Conservation (phyloP, 441 rosid genomes). For the Pelargonium fulgidum region DNA sequence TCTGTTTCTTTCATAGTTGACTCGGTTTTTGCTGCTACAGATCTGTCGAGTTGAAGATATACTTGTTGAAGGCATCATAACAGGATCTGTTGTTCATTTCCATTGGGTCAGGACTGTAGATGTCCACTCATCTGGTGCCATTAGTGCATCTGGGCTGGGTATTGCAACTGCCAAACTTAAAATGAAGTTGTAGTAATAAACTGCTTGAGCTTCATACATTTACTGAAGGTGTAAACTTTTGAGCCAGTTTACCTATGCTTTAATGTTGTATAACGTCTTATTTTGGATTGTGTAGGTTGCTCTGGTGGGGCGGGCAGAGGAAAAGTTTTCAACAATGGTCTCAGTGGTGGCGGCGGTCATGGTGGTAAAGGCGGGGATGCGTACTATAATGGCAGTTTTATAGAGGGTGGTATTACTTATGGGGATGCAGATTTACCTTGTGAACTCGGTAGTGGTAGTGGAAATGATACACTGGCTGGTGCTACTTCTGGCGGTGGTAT, state of each 20-base stretch:
- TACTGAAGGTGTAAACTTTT: not conserved
- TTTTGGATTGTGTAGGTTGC: constrained; percentile 54
- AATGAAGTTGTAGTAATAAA: constrained; percentile 8
- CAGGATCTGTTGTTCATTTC: constrained; percentile 82
- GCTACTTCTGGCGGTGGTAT: constrained; percentile 89
- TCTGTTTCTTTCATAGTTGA: constrained; percentile 19
- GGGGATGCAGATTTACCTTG: constrained; percentile 85
- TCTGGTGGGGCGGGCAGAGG: constrained; percentile 82
- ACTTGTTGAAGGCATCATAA: constrained; percentile 54
- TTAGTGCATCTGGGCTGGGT: constrained; percentile 77
- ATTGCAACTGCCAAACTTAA: constrained; percentile 15
- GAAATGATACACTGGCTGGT: constrained; percentile 56
- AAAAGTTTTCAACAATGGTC: constrained; percentile 55
- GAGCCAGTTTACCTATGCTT: not conserved
- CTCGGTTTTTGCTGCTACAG: constrained; percentile 37
- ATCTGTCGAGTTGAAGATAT: constrained; percentile 87
- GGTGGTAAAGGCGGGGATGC: constrained; percentile 92
- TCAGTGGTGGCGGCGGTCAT: constrained; percentile 90
- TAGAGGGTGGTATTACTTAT: constrained; percentile 69
- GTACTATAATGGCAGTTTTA: constrained; percentile 58
- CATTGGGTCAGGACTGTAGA: constrained; percentile 69
- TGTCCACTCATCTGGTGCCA: constrained; percentile 52
- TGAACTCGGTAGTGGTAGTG: constrained; percentile 98
- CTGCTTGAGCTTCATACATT: not conserved
- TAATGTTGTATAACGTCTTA: constrained; percentile 14